Base-by-base conservation (phyloP, 1,284 basidiomycete genomes). In the Austroboletus novae-zelandiae region DNA sequence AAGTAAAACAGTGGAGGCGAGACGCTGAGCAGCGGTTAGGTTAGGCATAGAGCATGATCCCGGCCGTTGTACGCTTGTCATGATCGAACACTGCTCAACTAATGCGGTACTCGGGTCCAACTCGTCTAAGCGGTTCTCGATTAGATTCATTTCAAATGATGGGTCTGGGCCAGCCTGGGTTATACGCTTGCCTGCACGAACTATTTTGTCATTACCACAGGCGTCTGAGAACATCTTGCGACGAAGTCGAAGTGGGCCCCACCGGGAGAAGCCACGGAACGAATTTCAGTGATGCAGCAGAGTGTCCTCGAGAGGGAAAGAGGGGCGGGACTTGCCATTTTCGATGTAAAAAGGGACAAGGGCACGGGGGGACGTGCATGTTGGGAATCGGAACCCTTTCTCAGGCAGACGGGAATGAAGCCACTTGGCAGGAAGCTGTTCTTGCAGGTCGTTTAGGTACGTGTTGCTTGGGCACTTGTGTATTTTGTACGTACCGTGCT, bases 1-100 rank as follows among this genome's bases (percentile, higher is more conserved):
- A 63, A 43, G 47, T 66, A 4, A 65, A 61, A 37, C 60, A 65
- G 20, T 62, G 64, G 61, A 53, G 62, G 46, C 54, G 60, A 44
- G 43, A 64, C 5, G 54, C 54, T 0, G 63, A 29, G n/a, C 2
- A 37, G 56, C 32, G 34, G 20, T 13, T 37, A 31, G 41, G 9
- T 13, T 9, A 20, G 25, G 32, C 41, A 35, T 34, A 20, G 6
- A 13, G 23, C 41, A 23, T 32, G 29, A 20, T 5, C 42, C 48
- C 49, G 20, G 40, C 57, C 10, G 43, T 45, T 51, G 49, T 48
- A 35, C 29, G n/a, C n/a, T 41, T 34, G 27, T 47, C 45, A 40
- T 34, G 36, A 57, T 43, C 50, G 36, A 50, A 30, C 48, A 48
- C 43, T 27, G 45, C 49, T 36, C n/a, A 41, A 15, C 20, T 10